phyloP scores from a whole-genome alignment of 495 filamentous ascomycete species.

The Durotheca rogersii region DNA sequence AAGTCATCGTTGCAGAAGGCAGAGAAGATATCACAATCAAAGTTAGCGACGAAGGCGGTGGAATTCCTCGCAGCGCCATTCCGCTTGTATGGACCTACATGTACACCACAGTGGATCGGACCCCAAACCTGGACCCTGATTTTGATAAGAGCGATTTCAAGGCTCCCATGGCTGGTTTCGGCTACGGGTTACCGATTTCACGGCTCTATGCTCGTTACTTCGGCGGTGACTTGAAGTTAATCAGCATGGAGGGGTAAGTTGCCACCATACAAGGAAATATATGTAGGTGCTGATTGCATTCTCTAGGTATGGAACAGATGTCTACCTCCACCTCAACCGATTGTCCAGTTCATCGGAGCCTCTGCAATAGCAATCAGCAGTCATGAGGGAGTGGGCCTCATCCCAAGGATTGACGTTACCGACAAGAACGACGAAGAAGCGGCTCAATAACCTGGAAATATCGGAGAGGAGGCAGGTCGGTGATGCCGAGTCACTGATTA shows the following conservation, averaged over 20 bases:
- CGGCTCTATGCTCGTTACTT: slow-evolving; percentile 95
- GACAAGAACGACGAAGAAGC: slow-evolving; percentile 59
- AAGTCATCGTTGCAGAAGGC: slow-evolving; percentile 94
- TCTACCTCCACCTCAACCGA: slow-evolving; percentile 95
- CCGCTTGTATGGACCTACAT: slow-evolving; percentile 99
- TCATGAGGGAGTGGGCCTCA: slow-evolving; percentile 76
- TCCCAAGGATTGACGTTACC: slow-evolving; percentile 87
- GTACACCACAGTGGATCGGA: slow-evolving; percentile 98
- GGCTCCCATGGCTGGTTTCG: slow-evolving; percentile 98
- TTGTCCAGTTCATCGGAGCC: slow-evolving; percentile 94
- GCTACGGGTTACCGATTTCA: slow-evolving; percentile 91
- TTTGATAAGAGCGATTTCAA: slow-evolving; percentile 99
- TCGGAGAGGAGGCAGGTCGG: slow-evolving; percentile 85
- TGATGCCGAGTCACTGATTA: slow-evolving; percentile 71
- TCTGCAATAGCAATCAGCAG: slow-evolving; percentile 96
- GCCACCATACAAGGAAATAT: neutral
- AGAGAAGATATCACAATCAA: slow-evolving; percentile 99
- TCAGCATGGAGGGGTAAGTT: slow-evolving; percentile 98
- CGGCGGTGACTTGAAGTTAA: slow-evolving; percentile 93
- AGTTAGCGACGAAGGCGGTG: slow-evolving; percentile 92
- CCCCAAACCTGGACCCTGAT: slow-evolving; percentile 90
- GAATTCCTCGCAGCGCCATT: slow-evolving; percentile 86
- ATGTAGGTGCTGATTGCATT: slow-evolving; percentile 10
- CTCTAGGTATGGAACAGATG: slow-evolving; percentile 90
- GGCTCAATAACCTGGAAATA: slow-evolving; percentile 63